A percentile compares a stretch with the other conserved stretches of the same genome.
Evolutionary conservation across 495 filamentous ascomycete species (phyloP).

Genomic region (Schizothecium vesticola): DNA sequence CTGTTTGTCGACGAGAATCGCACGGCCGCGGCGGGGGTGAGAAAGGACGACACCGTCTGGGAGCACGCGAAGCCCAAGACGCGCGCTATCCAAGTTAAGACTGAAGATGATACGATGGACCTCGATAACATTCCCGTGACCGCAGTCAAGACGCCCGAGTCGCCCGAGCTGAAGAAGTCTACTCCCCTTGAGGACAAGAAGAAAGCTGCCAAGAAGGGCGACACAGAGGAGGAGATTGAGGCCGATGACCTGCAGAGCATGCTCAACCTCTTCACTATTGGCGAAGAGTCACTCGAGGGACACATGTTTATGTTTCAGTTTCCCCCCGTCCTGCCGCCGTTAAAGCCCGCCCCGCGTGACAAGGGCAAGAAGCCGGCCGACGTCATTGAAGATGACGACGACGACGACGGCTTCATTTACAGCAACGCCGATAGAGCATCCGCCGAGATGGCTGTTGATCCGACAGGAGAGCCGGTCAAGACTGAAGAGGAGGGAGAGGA

Average conservation of each 20-base stretch:
- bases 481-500: constrained; percentile 22
- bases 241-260: constrained; percentile 28
- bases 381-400: constrained; percentile 19
- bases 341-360: constrained; percentile 24
- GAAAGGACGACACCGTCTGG: constrained; percentile 29
- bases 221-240: constrained; percentile 32
- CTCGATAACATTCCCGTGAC: constrained; percentile 35
- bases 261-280: constrained; percentile 29
- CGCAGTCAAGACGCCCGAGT: constrained; percentile 22
- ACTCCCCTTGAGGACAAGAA: constrained; percentile 16
- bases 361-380: constrained; percentile 18
- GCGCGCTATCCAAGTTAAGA: constrained; percentile 18
- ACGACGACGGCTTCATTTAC: constrained; percentile 15
- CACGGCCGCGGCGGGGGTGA: constrained; percentile 6
- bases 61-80: constrained; percentile 1
- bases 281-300: constrained; percentile 34
- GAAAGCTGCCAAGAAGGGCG: constrained; percentile 29
- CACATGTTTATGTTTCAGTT: constrained; percentile 62
- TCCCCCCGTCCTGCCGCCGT: constrained; percentile 53
- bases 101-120: constrained; percentile 32
- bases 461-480: constrained; percentile 31
- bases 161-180: constrained; percentile 32
- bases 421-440: constrained; percentile 12
- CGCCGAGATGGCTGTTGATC: constrained; percentile 23
- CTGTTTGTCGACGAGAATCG: constrained; percentile 32